Evolutionary conservation across 371 early-diverging fungal genomes (phyloP).

Genomic region (Mortierella sp.): DNA sequence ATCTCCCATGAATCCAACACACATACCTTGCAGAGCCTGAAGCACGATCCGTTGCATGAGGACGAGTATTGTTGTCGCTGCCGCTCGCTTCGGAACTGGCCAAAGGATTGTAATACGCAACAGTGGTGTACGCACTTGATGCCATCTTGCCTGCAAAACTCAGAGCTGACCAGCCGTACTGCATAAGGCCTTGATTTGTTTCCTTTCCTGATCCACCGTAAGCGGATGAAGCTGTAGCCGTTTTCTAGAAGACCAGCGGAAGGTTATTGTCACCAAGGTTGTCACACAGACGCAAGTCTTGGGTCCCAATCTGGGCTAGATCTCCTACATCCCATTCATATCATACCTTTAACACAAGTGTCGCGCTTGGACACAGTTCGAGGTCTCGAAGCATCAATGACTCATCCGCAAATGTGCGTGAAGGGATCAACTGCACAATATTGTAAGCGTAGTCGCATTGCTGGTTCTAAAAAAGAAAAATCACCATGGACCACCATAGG

Average conservation of each 20-base stretch:
- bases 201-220: conserved; percentile 33
- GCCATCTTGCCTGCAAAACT: conserved; percentile 44
- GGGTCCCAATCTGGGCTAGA: not conserved
- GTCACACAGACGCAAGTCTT: not conserved
- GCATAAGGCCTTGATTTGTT: conserved; percentile 19
- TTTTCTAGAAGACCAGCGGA: no score
- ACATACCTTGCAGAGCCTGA: conserved; percentile 23
- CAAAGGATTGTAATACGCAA: conserved; percentile 42
- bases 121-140: conserved; percentile 33
- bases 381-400: conserved; percentile 55
- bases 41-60: no score
- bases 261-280: no score
- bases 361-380: conserved; percentile 65
- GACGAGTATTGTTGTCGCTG: not conserved
- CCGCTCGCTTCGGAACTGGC: not conserved
- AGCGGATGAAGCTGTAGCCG: conserved; percentile 25
- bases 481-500: no score
- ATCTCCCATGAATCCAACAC: not conserved
- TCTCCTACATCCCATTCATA: not conserved
- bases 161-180: conserved; percentile 46
- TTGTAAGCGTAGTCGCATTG: conserved; percentile 33
- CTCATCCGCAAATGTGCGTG: conserved; percentile 56
- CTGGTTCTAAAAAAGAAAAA: conserved; percentile 36
- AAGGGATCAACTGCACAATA: conserved; percentile 48
- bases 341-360: conserved; percentile 63